Base-by-base conservation (phyloP, 208 protist genomes). In the Acanthamoeba triangularis region DNA sequence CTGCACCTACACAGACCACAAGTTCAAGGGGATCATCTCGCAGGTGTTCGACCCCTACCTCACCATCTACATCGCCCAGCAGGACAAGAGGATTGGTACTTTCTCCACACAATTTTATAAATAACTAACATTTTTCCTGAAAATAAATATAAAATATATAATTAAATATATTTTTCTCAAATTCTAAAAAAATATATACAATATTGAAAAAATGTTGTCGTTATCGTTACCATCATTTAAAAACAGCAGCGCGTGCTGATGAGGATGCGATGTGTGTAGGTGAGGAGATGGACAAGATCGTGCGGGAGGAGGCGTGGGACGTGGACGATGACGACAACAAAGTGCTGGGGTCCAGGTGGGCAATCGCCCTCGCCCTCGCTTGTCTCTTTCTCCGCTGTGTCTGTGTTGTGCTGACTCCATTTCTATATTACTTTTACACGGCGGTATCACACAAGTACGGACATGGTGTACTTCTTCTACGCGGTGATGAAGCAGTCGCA, bases 31-130 rank as follows among this genome's bases (percentile, higher is more conserved):
- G 95, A 99, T 84, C 91, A 98, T 95, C 96, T 99, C 96, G 94
- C 97, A 23, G 87, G 99, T 49, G 63, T 99, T 97, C 97, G 98
- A 97, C 63, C 95, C 97, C 49, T 98, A 98, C 94, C 97, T 99
- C 65, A 97, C 96, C 78, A 72, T 97, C 2, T 98, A 98, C 95
- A 95, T 98, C 72, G 25, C 90, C 47, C 67, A 96, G 54, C 96
- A 97, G 49, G 96, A 97, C 61, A 82, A 94, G 74, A 74, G 69
- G 23, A 96, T 97, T 41, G 76, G 54, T 56, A 33, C n/a, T n/a
- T n/a, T n/a, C n/a, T n/a, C n/a, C n/a, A n/a, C n/a, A n/a, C n/a
- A n/a, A n/a, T n/a, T n/a, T n/a, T n/a, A n/a, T n/a, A n/a, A n/a
- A n/a, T n/a, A 52, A 52, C 49, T 52, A 52, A 52, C 4, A 52